Evolutionary conservation across 2,329 filamentous ascomycete genomes (phyloP).

Genomic region (Aureobasidium lini): DNA sequence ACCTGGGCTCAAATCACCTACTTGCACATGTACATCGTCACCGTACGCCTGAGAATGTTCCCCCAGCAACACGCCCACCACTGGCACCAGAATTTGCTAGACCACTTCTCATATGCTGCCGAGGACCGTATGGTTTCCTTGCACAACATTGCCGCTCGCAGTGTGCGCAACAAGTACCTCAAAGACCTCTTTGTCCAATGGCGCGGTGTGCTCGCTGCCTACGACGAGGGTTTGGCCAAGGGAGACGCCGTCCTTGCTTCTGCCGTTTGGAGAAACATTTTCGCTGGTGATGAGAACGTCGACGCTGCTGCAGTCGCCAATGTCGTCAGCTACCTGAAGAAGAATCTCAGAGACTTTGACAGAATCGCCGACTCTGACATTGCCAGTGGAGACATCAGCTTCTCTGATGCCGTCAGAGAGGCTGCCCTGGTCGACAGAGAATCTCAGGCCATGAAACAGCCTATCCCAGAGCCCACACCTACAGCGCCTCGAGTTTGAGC

Average conservation of each 20-base stretch:
- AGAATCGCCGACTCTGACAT: constrained; percentile 46
- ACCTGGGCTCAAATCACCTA: constrained; percentile 96
- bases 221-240: constrained; percentile 72
- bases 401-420: constrained; percentile 24
- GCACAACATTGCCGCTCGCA: constrained; percentile 57
- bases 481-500: not conserved
- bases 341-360: constrained; percentile 48
- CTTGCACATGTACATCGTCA: constrained; percentile 89
- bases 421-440: not conserved
- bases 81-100: constrained; percentile 85
- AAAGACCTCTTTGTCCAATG: constrained; percentile 93
- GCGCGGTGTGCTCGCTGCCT: constrained; percentile 76
- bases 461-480: not conserved
- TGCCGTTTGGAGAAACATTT: constrained; percentile 90
- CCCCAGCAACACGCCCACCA: constrained; percentile 59
- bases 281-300: constrained; percentile 62
- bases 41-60: constrained; percentile 73
- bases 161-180: constrained; percentile 52
- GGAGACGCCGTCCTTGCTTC: constrained; percentile 70
- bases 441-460: not conserved
- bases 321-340: constrained; percentile 57
- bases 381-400: constrained; percentile 41
- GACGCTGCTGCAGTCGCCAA: constrained; percentile 54
- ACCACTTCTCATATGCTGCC: constrained; percentile 90
- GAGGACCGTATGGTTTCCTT: constrained; percentile 76